Evolutionary conservation across 257 asterid species (phyloP), one percentile per base, ranked within the genome.

Genomic region (Scutellaria galericulata): DNA sequence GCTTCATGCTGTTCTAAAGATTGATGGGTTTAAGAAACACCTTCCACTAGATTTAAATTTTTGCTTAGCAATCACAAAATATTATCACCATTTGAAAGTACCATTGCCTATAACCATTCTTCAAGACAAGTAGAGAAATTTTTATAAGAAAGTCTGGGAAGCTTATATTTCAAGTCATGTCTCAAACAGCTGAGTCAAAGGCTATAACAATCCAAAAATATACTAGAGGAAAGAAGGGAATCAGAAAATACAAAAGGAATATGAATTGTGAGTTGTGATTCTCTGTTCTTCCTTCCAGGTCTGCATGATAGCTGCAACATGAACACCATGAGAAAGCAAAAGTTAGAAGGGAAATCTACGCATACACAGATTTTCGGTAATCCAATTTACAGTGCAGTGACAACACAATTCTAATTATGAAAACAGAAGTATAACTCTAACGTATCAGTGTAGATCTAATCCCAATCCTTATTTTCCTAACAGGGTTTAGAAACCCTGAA

Each of bases 251-350:
- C 64, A 65, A 52, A 11, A 51, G 27, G 64, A 74, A 7, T 58
- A 37, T 27, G 27, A 44, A 27, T 15, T 11, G n/a, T n/a, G 66
- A 64, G 51, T 15, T 11, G n/a, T n/a, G 66, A 69, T 51, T 37
- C 76, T 67, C 75, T 44, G 48, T 66, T 63, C 57, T 55, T 61
- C 71, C 69, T 37, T 77, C 74, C 68, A 73, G 44, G 7, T 59
- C 13, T 24, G 50, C 61, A 68, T 31, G 35, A 47, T 37, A 77
- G 60, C 81, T 80, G 79, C 75, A 74, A 63, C n/a, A 58, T 40
- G 24, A 66, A 56, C 44, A 54, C 44, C 4, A 64, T 10, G 13
- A 27, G 50, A 68, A 39, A 10, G 27, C 44, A 48, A 20, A 54
- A 9, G 15, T 80, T 56, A 65, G 40, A 8, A 59, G 51, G 65